These are phyloP conservation scores for Tulasnella calospora DNA, from an alignment of 768 basidiomycete genomes.

Conservation along the genomic window DNA sequence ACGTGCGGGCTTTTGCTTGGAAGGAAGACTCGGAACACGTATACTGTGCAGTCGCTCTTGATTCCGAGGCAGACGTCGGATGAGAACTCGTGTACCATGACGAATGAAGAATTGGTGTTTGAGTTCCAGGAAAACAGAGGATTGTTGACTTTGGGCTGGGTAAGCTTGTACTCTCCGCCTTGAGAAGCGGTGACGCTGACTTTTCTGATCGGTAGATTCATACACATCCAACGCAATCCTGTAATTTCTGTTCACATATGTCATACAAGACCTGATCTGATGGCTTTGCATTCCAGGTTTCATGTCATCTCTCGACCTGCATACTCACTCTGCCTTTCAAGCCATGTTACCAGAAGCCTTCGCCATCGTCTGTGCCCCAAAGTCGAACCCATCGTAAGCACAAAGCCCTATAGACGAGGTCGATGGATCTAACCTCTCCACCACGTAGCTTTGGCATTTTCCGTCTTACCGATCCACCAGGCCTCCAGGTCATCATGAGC, in stretches of 20 bases:
- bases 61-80: conserved; percentile 87
- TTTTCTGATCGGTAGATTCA: conserved; percentile 57
- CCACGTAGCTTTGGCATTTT: conserved; percentile 72
- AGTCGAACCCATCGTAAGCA: conserved; percentile 64
- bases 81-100: conserved; percentile 89
- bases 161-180: conserved; percentile 38
- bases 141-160: conserved; percentile 88
- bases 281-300: conserved; percentile 49
- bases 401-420: conserved; percentile 8
- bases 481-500: conserved; percentile 61
- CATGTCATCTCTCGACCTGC: conserved; percentile 91
- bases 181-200: background rate
- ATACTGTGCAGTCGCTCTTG: conserved; percentile 70
- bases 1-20: conserved; percentile 84
- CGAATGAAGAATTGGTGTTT: conserved; percentile 81
- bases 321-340: conserved; percentile 88
- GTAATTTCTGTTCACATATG: conserved; percentile 41
- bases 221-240: conserved; percentile 86
- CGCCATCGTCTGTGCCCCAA: conserved; percentile 87
- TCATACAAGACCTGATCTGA: conserved; percentile 10
- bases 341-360: conserved; percentile 86
- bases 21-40: conserved; percentile 53
- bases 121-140: conserved; percentile 76
- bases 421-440: background rate
- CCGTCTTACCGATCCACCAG: conserved; percentile 83